Evolutionary conservation across 2,329 filamentous ascomycete genomes (phyloP), one percentile per base, ranked within the genome.

Genomic region (Penicillium hordei): DNA sequence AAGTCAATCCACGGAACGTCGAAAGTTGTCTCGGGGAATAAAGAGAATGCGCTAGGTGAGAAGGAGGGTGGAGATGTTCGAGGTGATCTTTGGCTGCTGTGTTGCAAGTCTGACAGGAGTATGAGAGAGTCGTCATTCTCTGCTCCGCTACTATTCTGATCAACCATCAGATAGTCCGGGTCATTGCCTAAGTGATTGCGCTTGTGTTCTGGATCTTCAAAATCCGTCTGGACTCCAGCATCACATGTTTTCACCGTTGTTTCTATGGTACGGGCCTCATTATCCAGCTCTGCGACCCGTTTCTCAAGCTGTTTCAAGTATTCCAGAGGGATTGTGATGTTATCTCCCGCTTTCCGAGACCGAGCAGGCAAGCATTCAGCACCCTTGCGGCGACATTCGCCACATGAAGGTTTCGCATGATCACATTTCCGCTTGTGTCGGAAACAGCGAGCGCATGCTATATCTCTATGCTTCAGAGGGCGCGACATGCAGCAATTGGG

Each of bases 391-490:
- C 56, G 59, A 55, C 68, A 70, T 59, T 70, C 68, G 40, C 68
- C 67, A 56, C 68, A 70, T n/a, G 55, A 64, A 29, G 68, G 68
- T 49, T 68, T 70, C 19, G 44, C 62, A 59, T 70, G 68, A 49
- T 70, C 68, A 60, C 68, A 70, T 62, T 65, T 69, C 21, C 68
- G 65, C 55, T 70, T 70, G 21, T 69, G 54, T n/a, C 61, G 68
- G 46, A 69, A 70, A 50, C 67, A 70, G 49, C 68, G 68, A 49
- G 65, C 62, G 45, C 67, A 70, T 48, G 68, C 68, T 50, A 68
- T 62, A 31, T 65, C 55, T 64, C 66, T 65, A 38, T 61, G 54
- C 38, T 64, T 67, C 55, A 65, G 49, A 31, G 65, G 62, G 44
- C 62, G 62, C 57, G 65, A 66, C 64, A 66, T 67, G 48, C 55